These are phyloP conservation scores for Rubroboletus satanas DNA, from an alignment of 768 basidiomycete species.

Conservation along the genomic window DNA sequence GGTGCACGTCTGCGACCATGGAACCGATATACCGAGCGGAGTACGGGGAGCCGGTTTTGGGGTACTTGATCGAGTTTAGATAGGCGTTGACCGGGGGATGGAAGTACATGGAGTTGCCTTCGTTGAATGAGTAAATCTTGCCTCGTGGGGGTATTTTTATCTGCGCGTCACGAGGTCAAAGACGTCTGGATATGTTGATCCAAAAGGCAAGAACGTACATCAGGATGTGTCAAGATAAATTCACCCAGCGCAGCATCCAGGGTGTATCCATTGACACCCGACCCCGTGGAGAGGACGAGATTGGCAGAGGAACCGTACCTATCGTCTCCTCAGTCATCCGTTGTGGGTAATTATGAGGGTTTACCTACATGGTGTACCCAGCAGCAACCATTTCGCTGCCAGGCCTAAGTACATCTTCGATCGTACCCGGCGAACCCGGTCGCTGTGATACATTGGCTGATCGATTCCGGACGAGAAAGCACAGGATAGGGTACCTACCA, in stretches of 20 bases:
- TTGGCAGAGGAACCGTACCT: slow-evolving; percentile 96
- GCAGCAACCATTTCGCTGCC: slow-evolving; percentile 97
- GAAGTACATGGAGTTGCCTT: slow-evolving; percentile 97
- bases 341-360: not conserved
- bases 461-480: not conserved
- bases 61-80: slow-evolving; percentile 90
- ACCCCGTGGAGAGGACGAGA: slow-evolving; percentile 90
- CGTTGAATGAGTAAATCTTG: slow-evolving; percentile 99
- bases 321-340: slow-evolving; percentile 9
- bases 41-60: slow-evolving; percentile 72
- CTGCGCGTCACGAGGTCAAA: slow-evolving; percentile 33
- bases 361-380: slow-evolving; percentile 87
- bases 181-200: not conserved
- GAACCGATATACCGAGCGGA: slow-evolving; percentile 94
- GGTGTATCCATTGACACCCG: slow-evolving; percentile 97
- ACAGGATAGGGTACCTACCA: slow-evolving; percentile 52
- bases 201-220: slow-evolving; percentile 47
- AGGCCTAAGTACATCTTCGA: slow-evolving; percentile 88
- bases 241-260: slow-evolving; percentile 94
- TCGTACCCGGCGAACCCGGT: slow-evolving; percentile 70
- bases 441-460: slow-evolving; percentile 39
- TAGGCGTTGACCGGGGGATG: slow-evolving; percentile 75
- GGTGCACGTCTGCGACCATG: slow-evolving; percentile 98
- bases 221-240: slow-evolving; percentile 97
- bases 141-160: slow-evolving; percentile 92